Conservation (phyloP, 2,329 filamentous ascomycete species). For the Neonectria ditissima region DNA sequence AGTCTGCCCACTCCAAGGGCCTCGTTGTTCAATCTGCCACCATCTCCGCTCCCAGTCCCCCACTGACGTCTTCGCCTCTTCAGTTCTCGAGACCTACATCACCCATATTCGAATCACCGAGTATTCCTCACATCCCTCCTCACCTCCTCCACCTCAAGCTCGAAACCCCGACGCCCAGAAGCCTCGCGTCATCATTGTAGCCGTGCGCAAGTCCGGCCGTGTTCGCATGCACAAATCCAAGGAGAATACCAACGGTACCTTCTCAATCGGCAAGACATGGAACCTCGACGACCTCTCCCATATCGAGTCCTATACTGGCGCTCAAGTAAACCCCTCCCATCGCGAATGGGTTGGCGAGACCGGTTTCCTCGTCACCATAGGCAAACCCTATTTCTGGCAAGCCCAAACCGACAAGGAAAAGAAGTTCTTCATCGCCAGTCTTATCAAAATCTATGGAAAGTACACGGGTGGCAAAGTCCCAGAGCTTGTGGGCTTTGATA, state of each 20-base stretch:
- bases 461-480: conserved; percentile 91
- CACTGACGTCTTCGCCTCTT: conserved; percentile 26
- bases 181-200: conserved; percentile 89
- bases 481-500: conserved; percentile 84
- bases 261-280: conserved; percentile 99
- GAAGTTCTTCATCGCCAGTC: conserved; percentile 96
- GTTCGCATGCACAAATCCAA: conserved; percentile 97
- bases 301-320: conserved; percentile 83
- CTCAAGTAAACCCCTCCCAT: conserved; percentile 67
- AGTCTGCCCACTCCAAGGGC: conserved; percentile 8
- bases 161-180: conserved; percentile 81
- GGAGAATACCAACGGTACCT: conserved; percentile 92
- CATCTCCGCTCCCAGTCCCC: not conserved
- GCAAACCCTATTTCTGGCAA: conserved; percentile 98
- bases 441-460: conserved; percentile 96
- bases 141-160: conserved; percentile 85
- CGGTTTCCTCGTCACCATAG: conserved; percentile 89
- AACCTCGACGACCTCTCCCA: conserved; percentile 88
- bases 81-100: conserved; percentile 86
- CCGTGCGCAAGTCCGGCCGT: conserved; percentile 90
- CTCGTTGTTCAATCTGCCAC: not conserved
- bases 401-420: conserved; percentile 95
- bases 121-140: conserved; percentile 84
- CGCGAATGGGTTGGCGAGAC: conserved; percentile 83
- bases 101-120: conserved; percentile 95